Conservation (phyloP, 202 grass and related monocot genomes). For the Tripidium arundinaceum region DNA sequence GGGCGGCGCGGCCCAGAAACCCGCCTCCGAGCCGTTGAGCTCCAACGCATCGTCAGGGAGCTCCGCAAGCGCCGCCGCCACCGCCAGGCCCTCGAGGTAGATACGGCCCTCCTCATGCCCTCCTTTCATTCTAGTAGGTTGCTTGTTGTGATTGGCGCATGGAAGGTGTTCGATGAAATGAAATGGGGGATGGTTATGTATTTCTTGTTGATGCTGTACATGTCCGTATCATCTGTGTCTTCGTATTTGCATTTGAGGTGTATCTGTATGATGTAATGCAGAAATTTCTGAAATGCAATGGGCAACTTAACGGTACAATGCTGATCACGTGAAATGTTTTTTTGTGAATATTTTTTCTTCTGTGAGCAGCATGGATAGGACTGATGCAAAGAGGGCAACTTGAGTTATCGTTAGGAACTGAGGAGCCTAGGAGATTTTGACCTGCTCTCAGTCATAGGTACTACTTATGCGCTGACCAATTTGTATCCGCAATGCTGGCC, state of each 20-base stretch:
- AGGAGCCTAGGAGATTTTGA: neutral
- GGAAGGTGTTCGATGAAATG: slow-evolving; percentile 3
- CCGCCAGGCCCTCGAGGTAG: slow-evolving; percentile 87
- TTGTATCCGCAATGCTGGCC: neutral
- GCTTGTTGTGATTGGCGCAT: slow-evolving; percentile 3
- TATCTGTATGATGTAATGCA: neutral
- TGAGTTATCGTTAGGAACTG: neutral
- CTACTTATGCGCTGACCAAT: neutral
- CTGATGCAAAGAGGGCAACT: neutral
- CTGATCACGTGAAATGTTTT: neutral
- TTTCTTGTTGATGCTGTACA: neutral
- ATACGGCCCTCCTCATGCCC: slow-evolving; percentile 19
- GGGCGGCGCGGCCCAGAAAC: slow-evolving; percentile 47
- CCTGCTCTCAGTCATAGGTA: neutral
- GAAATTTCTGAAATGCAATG: neutral
- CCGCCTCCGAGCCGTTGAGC: slow-evolving; percentile 45
- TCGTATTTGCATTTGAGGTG: neutral
- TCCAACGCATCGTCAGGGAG: slow-evolving; percentile 45
- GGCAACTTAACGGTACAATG: neutral
- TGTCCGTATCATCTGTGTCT: neutral
- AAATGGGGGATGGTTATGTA: neutral
- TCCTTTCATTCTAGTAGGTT: neutral
- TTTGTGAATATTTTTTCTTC: neutral
- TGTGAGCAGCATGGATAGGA: neutral
- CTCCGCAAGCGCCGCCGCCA: slow-evolving; percentile 60